These are phyloP conservation scores for Colletotrichum magnum DNA, from an alignment of 2,329 filamentous ascomycete species.

Conservation along the genomic window DNA sequence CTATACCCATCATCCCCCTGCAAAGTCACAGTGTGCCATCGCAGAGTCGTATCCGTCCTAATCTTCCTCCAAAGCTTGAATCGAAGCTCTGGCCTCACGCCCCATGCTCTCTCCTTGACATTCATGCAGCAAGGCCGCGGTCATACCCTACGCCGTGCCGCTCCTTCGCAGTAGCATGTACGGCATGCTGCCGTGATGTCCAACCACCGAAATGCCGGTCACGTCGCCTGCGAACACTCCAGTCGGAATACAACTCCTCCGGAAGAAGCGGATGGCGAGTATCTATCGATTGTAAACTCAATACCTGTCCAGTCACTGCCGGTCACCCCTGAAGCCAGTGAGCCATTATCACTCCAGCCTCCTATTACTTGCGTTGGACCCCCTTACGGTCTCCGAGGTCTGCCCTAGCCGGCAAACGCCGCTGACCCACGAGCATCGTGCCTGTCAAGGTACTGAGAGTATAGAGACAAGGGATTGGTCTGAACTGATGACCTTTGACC, in stretches of 20 bases:
- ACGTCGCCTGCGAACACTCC: too few species aligned
- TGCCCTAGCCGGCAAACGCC: slow-evolving; percentile 22
- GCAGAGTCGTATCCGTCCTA: slow-evolving; percentile 9
- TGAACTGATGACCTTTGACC: slow-evolving; percentile 11
- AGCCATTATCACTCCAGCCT: slow-evolving; percentile 34
- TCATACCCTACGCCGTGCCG: slow-evolving; percentile 45
- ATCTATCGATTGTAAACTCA: slow-evolving; percentile 40
- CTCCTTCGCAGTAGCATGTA: slow-evolving; percentile 47
- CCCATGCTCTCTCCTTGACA: slow-evolving; percentile 38
- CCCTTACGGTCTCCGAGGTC: slow-evolving; percentile 36
- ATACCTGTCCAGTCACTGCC: slow-evolving; percentile 43
- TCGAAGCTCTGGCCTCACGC: slow-evolving; percentile 10
- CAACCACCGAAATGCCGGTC: too few species aligned
- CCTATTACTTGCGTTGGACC: slow-evolving; percentile 7
- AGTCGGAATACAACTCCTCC: background rate
- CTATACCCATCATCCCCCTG: too few species aligned
- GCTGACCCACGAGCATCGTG: slow-evolving; percentile 34
- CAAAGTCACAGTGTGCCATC: background rate
- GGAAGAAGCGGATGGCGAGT: slow-evolving; percentile 1
- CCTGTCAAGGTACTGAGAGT: slow-evolving; percentile 25
- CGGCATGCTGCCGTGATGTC: slow-evolving; percentile 45
- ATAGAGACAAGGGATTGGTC: slow-evolving; percentile 49
- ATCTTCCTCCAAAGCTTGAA: slow-evolving; percentile 2
- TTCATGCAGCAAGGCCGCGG: slow-evolving; percentile 44
- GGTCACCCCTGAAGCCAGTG: slow-evolving; percentile 40